Evolutionary conservation across 345 rosid genomes (phyloP).

Genomic region (Laguncularia racemosa): DNA sequence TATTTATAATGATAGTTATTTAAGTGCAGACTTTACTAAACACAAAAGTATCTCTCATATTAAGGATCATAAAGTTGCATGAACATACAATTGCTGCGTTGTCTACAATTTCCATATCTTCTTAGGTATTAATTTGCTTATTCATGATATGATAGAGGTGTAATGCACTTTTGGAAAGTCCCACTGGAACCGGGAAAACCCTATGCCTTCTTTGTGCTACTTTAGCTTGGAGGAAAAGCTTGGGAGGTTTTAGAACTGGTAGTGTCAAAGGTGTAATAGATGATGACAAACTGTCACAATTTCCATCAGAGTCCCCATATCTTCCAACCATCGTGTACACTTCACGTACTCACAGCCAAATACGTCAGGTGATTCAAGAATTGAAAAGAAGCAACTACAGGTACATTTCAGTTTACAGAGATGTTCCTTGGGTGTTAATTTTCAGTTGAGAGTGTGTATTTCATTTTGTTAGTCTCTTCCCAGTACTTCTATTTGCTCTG

Average conservation of each 20-base stretch:
- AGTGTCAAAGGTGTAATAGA: constrained; percentile 23
- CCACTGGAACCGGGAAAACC: constrained; percentile 97
- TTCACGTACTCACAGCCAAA: constrained; percentile 95
- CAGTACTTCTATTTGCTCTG: too few relatives aligned
- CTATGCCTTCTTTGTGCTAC: constrained; percentile 93
- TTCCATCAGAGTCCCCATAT: constrained; percentile 19
- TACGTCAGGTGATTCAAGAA: constrained; percentile 88
- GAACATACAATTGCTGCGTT: background rate
- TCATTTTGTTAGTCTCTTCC: background rate
- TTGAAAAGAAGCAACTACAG: constrained; percentile 84
- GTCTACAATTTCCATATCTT: background rate
- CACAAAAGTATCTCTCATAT: too few relatives aligned
- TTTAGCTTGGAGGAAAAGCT: constrained; percentile 94
- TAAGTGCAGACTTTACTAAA: too few relatives aligned
- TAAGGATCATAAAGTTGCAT: too few relatives aligned
- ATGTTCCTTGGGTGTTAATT: background rate
- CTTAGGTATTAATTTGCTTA: background rate
- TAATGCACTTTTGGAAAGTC: constrained; percentile 95
- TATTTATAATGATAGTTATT: too few relatives aligned
- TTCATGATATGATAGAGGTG: constrained; percentile 42
- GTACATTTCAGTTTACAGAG: constrained; percentile 19
- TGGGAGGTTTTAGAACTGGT: constrained; percentile 65
- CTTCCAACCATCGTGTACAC: constrained; percentile 80
- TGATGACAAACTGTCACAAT: constrained; percentile 17
- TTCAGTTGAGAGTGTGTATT: background rate